phyloP scores from a whole-genome alignment of 1,284 basidiomycete genomes.

The Boletus nobilissimus region DNA sequence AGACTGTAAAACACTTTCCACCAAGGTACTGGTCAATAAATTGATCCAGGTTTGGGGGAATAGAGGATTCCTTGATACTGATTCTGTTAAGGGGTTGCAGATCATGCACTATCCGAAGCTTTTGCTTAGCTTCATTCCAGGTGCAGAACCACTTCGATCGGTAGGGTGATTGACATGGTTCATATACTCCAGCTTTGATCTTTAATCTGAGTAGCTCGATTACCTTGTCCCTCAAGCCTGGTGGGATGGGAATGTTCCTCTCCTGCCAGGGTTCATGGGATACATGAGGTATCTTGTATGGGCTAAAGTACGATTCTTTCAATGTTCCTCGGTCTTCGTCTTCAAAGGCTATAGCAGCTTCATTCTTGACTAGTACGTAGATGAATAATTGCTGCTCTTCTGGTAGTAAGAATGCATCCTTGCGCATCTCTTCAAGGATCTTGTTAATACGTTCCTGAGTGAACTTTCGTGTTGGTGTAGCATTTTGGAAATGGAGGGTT shows the following conservation, averaged over 20 bases:
- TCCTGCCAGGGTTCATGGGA: neutral
- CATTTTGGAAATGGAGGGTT: neutral
- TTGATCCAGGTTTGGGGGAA: neutral
- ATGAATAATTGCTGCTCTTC: neutral
- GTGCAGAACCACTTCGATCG: neutral
- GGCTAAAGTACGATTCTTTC: neutral
- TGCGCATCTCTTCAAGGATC: neutral
- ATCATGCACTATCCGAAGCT: neutral
- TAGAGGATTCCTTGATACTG: neutral
- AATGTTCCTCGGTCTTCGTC: neutral
- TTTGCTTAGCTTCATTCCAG: neutral
- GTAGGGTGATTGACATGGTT: neutral
- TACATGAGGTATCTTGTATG: neutral
- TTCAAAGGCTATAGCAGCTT: neutral
- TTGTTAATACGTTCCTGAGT: neutral
- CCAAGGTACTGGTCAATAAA: neutral
- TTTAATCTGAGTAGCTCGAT: neutral
- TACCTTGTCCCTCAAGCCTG: neutral
- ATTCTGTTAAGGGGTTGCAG: neutral
- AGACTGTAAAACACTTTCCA: conserved; percentile 3
- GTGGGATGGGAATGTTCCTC: neutral
- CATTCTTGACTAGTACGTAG: neutral
- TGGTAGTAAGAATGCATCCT: neutral
- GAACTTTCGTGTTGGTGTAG: neutral
- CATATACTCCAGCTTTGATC: neutral